These are phyloP conservation scores for Hyparrhenia diplandra DNA, from an alignment of 176 grass and related monocot species.

Conservation along the genomic window DNA sequence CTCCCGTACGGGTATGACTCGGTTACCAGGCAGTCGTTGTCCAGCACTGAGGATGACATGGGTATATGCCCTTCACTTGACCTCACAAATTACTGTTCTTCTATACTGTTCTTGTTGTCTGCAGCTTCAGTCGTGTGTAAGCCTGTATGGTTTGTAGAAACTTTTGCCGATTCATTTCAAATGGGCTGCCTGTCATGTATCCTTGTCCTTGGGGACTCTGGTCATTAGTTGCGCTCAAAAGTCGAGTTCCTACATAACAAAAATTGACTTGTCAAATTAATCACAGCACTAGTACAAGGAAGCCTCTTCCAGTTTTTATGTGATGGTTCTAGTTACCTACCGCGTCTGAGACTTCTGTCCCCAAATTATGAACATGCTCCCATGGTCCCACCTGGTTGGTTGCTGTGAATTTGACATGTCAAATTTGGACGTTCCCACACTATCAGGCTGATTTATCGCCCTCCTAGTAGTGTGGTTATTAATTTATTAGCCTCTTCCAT, in stretches of 20 bases:
- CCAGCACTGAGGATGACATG: constrained; percentile 95
- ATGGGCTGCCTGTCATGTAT: background rate
- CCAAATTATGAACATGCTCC: background rate
- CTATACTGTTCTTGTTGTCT: background rate
- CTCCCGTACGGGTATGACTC: constrained; percentile 78
- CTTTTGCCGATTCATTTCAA: background rate
- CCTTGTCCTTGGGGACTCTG: background rate
- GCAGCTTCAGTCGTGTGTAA: background rate
- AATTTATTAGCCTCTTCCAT: background rate
- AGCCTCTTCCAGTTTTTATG: background rate
- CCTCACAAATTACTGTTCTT: background rate
- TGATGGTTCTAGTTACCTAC: background rate
- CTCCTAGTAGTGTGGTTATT: background rate
- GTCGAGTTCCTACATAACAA: background rate
- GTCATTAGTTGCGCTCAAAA: background rate
- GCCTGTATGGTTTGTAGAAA: too few relatives aligned
- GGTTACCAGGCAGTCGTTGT: constrained; percentile 67
- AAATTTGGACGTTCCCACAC: background rate
- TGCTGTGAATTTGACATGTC: background rate
- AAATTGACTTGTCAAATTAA: background rate
- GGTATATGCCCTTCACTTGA: constrained; percentile 38
- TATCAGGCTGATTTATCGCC: background rate
- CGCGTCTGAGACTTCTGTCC: background rate
- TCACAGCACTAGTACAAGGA: background rate
- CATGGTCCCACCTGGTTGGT: background rate